These are phyloP conservation scores for Penicillium crystallinum DNA, from an alignment of 495 filamentous ascomycete species.

Conservation along the genomic window DNA sequence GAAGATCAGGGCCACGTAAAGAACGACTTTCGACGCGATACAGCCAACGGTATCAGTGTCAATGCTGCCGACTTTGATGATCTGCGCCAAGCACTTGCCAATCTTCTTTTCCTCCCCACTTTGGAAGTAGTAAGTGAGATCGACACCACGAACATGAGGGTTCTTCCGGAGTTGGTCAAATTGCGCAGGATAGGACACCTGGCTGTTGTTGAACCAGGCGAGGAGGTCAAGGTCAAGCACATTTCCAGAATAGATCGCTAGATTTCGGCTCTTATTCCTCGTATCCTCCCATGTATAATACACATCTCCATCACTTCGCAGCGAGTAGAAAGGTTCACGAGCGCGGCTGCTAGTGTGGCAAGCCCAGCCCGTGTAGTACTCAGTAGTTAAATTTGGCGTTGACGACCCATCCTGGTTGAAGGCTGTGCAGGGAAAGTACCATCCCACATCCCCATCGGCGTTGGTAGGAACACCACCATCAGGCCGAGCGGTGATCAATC, in stretches of 20 bases:
- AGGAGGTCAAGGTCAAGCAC: slow-evolving; percentile 92
- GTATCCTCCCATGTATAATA: slow-evolving; percentile 97
- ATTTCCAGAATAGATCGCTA: slow-evolving; percentile 88
- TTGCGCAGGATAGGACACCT: slow-evolving; percentile 71
- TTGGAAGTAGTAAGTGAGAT: slow-evolving; percentile 85
- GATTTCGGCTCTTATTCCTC: slow-evolving; percentile 79
- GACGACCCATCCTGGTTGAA: slow-evolving; percentile 93
- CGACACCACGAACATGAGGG: slow-evolving; percentile 70
- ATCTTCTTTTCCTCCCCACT: slow-evolving; percentile 68
- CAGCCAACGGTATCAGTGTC: slow-evolving; percentile 96
- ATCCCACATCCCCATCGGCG: slow-evolving; percentile 67
- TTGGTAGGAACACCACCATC: slow-evolving; percentile 78
- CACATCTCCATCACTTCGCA: slow-evolving; percentile 62
- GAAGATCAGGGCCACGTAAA: slow-evolving; percentile 89
- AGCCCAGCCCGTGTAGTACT: slow-evolving; percentile 76
- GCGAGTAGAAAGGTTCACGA: slow-evolving; percentile 67
- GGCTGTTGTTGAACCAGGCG: slow-evolving; percentile 78
- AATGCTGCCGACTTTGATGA: slow-evolving; percentile 91
- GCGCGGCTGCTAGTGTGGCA: slow-evolving; percentile 74
- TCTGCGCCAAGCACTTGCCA: slow-evolving; percentile 81
- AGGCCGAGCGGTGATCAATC: slow-evolving; percentile 65
- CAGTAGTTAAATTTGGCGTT: slow-evolving; percentile 64
- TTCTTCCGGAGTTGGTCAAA: slow-evolving; percentile 82
- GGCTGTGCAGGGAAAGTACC: slow-evolving; percentile 92
- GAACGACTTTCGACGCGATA: slow-evolving; percentile 94